Conservation (phyloP, 768 basidiomycete species). For the Mycena rosella region DNA sequence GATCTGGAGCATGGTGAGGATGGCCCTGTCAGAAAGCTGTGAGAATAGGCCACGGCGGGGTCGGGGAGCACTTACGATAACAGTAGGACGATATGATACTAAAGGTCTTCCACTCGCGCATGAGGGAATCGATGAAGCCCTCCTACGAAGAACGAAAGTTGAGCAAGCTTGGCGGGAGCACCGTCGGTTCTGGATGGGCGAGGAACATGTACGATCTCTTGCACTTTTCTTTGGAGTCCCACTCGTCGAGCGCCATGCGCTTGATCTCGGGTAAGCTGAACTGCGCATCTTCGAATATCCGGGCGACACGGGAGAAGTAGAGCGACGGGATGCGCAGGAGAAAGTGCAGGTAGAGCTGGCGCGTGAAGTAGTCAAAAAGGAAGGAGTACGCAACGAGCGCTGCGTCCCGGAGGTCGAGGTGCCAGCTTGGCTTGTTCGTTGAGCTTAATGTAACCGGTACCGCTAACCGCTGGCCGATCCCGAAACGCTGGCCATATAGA, state of each 20-base stretch:
- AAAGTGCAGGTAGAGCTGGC: not conserved
- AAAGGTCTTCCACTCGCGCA: conserved; percentile 47
- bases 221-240: not conserved
- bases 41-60: not conserved
- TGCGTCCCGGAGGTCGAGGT: too few relatives aligned
- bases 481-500: not conserved
- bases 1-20: conserved; percentile 52
- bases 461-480: not conserved
- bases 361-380: not conserved
- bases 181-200: conserved; percentile 30
- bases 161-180: conserved; percentile 60
- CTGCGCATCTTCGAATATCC: conserved; percentile 67
- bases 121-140: conserved; percentile 62
- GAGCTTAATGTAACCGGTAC: not conserved
- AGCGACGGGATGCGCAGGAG: conserved; percentile 34
- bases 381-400: not conserved
- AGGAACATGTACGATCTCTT: not conserved
- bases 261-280: conserved; percentile 63
- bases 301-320: conserved; percentile 57
- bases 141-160: conserved; percentile 70
- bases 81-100: conserved; percentile 42
- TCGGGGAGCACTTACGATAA: conserved; percentile 27
- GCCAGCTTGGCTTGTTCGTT: too few relatives aligned
- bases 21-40: conserved; percentile 43
- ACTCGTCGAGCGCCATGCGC: conserved; percentile 32